Conservation (phyloP, 768 basidiomycete species). For the Boletellus emodensis region DNA sequence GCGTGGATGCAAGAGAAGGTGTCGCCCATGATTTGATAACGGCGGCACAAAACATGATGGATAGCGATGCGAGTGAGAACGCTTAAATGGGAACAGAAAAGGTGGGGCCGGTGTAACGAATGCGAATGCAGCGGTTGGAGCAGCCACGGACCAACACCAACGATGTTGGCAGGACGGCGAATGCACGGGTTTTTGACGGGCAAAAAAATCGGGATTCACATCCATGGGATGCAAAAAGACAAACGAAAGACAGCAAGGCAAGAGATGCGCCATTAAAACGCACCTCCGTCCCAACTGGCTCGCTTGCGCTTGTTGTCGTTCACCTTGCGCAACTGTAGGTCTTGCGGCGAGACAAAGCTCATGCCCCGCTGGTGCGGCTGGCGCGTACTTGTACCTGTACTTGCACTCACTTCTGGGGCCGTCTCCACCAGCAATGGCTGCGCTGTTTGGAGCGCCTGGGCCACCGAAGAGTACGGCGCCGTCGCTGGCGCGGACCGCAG, state of each 20-base stretch:
- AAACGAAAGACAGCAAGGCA: background rate
- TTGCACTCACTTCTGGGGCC: constrained; percentile 5
- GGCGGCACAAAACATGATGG: constrained; percentile 13
- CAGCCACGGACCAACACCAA: background rate
- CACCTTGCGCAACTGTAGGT: constrained; percentile 44
- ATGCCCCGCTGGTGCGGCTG: constrained; percentile 43
- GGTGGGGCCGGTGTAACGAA: constrained; percentile 1
- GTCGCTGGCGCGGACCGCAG: constrained; percentile 26
- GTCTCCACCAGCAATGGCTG: constrained; percentile 26
- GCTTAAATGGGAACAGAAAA: constrained; percentile 1
- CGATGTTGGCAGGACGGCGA: constrained; percentile 1
- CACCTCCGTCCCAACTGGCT: constrained; percentile 53
- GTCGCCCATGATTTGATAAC: constrained; percentile 7
- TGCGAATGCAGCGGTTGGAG: background rate
- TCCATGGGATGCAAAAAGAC: background rate
- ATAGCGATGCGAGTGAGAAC: constrained; percentile 23
- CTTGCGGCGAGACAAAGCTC: constrained; percentile 52
- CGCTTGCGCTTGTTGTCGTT: constrained; percentile 55
- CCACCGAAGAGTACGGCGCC: constrained; percentile 24
- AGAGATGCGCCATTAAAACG: constrained; percentile 18
- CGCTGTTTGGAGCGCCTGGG: constrained; percentile 34
- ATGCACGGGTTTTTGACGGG: constrained; percentile 10
- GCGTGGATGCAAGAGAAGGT: constrained; percentile 12
- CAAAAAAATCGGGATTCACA: constrained; percentile 8
- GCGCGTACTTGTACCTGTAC: constrained; percentile 7